Evolutionary conservation across 2,329 filamentous ascomycete species (phyloP), one percentile per base, ranked within the genome.

Genomic region (Venturia carpophila): DNA sequence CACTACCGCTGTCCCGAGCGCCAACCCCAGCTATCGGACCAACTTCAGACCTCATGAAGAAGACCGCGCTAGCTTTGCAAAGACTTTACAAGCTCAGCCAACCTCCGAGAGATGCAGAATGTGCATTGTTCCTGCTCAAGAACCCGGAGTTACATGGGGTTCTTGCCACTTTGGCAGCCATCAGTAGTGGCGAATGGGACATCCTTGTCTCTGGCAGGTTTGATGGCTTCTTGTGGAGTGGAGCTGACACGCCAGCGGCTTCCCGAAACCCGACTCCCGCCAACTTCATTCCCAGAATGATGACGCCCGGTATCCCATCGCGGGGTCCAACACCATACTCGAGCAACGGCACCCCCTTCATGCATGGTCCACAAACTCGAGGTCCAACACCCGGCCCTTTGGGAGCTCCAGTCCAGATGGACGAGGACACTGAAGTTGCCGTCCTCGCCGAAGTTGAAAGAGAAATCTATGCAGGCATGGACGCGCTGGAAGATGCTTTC

Each of bases 161-260:
- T 41, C 84, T 97, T 3, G 87, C 91, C 49, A 96, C 93, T 0
- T 82, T 97, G 62, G 87, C 90, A 43, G 91, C 92, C 63, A 94
- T 97, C 70, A 94, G 89, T 72, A 84, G 87, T 60, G 89, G 90
- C n/a, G 93, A 97, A 75, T 97, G 93, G 93, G 93, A 97, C 68
- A 96, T 97, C 65, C 82, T 97, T 15, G 91, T 89, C 5, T 97
- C 93, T 0, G 93, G 93, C 37, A 89, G 93, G 37, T 97, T 97
- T 71, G 92, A 97, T 72, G 93, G 93, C 4, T 97, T 97, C 77
- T 82, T 97, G 24, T 96, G 93, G 86, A 96, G 91, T 56, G 93
- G 93, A 27, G 91, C 91, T 7, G 92, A 97, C 68, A 30, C 64
- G 21, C 43, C 72, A 85, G 80, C 64, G 78, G 1, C 85, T 85